phyloP scores from a whole-genome alignment of 768 basidiomycete species.

The Auriculariales sp. region DNA sequence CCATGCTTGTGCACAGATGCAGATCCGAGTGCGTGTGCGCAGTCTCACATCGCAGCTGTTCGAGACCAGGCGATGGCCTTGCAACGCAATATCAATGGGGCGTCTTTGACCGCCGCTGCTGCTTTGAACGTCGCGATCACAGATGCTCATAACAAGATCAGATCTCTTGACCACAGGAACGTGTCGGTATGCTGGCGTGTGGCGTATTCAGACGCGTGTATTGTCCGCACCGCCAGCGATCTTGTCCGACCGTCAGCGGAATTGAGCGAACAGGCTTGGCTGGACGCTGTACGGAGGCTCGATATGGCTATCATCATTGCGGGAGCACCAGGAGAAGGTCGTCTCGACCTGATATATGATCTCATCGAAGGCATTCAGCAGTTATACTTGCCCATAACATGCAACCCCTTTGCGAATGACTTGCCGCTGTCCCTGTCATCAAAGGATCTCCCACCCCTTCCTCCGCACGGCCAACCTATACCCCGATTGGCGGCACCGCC shows the following conservation, averaged over 20 bases:
- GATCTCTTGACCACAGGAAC: too few species aligned
- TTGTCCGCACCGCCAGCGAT: conserved; percentile 39
- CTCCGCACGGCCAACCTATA: conserved; percentile 2
- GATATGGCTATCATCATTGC: conserved; percentile 78
- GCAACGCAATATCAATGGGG: too few species aligned
- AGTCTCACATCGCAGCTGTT: too few species aligned
- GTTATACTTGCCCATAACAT: conserved; percentile 11
- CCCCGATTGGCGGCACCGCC: conserved; percentile 26
- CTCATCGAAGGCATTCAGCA: conserved; percentile 50
- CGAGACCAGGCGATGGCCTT: too few species aligned
- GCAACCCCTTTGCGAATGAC: background rate
- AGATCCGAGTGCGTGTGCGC: too few species aligned
- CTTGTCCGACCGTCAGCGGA: conserved; percentile 7
- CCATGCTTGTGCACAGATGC: too few species aligned
- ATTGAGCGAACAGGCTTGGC: conserved; percentile 15
- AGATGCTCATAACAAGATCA: too few species aligned
- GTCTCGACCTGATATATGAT: conserved; percentile 45
- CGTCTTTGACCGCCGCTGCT: too few species aligned
- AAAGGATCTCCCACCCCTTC: background rate
- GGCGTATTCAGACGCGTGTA: conserved; percentile 61
- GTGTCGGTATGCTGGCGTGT: conserved; percentile 39
- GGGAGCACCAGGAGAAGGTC: conserved; percentile 49
- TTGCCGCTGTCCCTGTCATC: background rate
- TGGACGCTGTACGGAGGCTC: conserved; percentile 36
- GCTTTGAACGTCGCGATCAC: too few species aligned